Percentiles rank a stretch among this genome's conserved stretches.
Conservation (phyloP, 1,284 basidiomycete genomes). For the Ganoderma lingzhi region DNA sequence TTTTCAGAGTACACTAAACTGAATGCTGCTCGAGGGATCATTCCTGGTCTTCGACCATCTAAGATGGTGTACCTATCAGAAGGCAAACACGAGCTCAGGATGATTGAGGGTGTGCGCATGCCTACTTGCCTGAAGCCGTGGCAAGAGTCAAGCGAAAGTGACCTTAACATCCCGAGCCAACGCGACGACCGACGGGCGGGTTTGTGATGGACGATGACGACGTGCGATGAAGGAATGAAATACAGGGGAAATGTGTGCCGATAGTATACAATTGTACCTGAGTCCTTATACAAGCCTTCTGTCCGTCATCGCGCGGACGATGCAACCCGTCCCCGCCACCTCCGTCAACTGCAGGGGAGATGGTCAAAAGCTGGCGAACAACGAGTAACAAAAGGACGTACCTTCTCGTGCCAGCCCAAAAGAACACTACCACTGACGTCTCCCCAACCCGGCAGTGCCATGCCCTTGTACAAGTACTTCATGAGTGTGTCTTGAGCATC, state of each 20-base stretch:
- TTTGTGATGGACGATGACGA: no score
- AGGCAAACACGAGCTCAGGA: neutral
- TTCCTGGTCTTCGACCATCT: neutral
- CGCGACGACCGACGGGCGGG: no score
- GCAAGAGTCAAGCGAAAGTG: no score
- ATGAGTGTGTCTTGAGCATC: conserved; percentile 93
- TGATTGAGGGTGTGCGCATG: neutral
- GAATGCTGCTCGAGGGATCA: no score
- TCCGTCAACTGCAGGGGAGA: conserved; percentile 81
- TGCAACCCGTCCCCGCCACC: conserved; percentile 94
- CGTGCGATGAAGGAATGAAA: neutral
- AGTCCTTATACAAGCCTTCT: conserved; percentile 72
- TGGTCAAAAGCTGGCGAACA: conserved; percentile 18
- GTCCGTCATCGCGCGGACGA: conserved; percentile 98
- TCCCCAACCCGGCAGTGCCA: conserved; percentile 84
- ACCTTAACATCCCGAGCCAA: no score
- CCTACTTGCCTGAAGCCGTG: neutral
- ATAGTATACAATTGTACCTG: conserved; percentile 27
- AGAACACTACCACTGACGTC: conserved; percentile 91
- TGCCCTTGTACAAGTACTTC: conserved; percentile 99
- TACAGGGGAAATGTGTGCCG: conserved; percentile 8
- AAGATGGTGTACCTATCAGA: neutral
- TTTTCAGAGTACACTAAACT: no score
- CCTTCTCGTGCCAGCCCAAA: conserved; percentile 96
- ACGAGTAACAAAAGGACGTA: conserved; percentile 40